Conservation (phyloP, 495 filamentous ascomycete species). For the Podospora didyma region DNA sequence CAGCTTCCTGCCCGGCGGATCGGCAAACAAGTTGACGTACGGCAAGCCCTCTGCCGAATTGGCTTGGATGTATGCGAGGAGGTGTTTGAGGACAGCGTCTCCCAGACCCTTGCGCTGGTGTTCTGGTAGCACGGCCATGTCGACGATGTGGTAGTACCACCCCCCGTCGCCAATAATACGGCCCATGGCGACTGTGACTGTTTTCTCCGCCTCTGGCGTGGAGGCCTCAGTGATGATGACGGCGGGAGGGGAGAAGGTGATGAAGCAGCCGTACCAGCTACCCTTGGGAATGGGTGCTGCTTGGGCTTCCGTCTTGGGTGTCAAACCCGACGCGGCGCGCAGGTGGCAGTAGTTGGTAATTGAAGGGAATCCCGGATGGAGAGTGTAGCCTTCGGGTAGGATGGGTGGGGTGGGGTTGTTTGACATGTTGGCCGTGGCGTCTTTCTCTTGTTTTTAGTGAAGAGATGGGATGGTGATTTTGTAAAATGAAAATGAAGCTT, state of each 20-base stretch:
- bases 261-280: constrained; percentile 43
- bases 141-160: constrained; percentile 52
- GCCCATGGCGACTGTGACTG: constrained; percentile 53
- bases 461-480: too few relatives aligned
- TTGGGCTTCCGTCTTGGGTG: constrained; percentile 35
- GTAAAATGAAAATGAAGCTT: too few relatives aligned
- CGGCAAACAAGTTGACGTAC: constrained; percentile 45
- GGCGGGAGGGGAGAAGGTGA: constrained; percentile 24
- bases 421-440: too few relatives aligned
- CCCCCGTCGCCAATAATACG: constrained; percentile 50
- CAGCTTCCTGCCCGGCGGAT: constrained; percentile 39
- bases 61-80: constrained; percentile 37
- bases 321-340: constrained; percentile 32
- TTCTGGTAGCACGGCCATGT: constrained; percentile 47
- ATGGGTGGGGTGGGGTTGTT: neutral
- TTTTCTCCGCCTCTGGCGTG: too few relatives aligned
- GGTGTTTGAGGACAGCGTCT: constrained; percentile 39
- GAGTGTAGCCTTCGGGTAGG: constrained; percentile 30
- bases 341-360: constrained; percentile 36
- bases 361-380: constrained; percentile 32
- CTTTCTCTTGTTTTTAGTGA: too few relatives aligned
- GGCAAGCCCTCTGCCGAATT: constrained; percentile 35
- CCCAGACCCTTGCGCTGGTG: constrained; percentile 50
- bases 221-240: too few relatives aligned
- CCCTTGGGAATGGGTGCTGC: constrained; percentile 27